A percentile compares a stretch with the other conserved stretches of the same genome.
phyloP scores from a whole-genome alignment of 225 moss, liverwort and hornwort species.

The Polytrichum commune region DNA sequence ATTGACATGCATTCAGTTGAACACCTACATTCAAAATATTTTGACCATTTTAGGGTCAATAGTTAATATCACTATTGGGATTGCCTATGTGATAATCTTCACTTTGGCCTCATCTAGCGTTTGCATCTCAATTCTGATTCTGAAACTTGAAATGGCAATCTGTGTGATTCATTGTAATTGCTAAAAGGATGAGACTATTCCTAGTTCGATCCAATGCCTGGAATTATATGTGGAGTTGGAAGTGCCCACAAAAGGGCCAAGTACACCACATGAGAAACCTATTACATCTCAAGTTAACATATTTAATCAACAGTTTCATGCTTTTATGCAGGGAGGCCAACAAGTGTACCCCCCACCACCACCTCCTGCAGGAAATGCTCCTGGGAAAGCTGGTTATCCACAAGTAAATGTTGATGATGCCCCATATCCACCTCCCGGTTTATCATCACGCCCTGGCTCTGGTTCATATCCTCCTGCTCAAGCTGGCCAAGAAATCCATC shows the following conservation, averaged over 20 bases:
- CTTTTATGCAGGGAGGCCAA: conserved; percentile 15
- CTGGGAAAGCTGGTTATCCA: conserved; percentile 12
- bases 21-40: no score
- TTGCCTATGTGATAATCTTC: no score
- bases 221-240: no score
- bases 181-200: no score
- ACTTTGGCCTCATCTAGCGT: no score
- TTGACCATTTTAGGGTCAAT: no score
- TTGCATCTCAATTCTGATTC: no score
- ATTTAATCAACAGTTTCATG: not conserved
- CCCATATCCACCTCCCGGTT: conserved; percentile 4
- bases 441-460: not conserved
- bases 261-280: not conserved
- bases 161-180: no score
- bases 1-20: no score
- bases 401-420: conserved; percentile 4
- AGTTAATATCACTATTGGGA: no score
- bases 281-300: not conserved
- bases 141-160: no score
- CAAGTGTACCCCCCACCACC: conserved; percentile 19
- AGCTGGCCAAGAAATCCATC: conserved; percentile 13
- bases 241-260: not conserved
- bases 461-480: conserved; percentile 9
- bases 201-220: no score
- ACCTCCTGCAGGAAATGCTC: not conserved